Percentiles rank a stretch among this genome's conserved stretches.
Conservation (phyloP, 2,329 filamentous ascomycete species). For the Parasarocladium wereldwijsianum region DNA sequence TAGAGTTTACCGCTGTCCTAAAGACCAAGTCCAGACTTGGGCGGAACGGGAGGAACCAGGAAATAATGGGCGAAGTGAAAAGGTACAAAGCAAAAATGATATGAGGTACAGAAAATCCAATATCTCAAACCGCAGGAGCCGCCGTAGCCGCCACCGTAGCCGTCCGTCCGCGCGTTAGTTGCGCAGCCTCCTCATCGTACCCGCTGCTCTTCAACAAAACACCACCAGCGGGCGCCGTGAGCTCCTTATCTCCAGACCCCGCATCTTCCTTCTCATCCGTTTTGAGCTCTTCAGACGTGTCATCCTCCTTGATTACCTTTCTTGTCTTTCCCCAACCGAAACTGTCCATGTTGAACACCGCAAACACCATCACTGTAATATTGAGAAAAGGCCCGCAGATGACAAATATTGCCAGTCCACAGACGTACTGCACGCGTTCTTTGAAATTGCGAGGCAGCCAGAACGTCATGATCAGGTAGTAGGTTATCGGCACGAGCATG, state of each 20-base stretch:
- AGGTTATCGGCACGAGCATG: constrained; percentile 11
- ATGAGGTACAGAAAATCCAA: too few relatives aligned
- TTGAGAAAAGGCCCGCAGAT: constrained; percentile 12
- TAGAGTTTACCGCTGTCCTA: too few relatives aligned
- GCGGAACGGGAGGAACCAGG: too few relatives aligned
- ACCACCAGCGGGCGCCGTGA: neutral
- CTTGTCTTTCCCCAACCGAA: constrained; percentile 15
- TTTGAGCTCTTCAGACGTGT: neutral
- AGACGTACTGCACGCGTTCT: constrained; percentile 10
- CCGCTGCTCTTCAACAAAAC: neutral
- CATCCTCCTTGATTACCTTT: constrained; percentile 7
- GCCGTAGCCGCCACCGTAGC: neutral
- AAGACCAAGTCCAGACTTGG: too few relatives aligned
- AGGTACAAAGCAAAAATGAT: too few relatives aligned
- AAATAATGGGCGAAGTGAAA: too few relatives aligned
- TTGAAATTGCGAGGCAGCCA: constrained; percentile 11
- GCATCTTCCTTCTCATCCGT: constrained; percentile 4
- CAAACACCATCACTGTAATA: constrained; percentile 12
- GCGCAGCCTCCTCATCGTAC: constrained; percentile 3
- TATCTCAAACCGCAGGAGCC: neutral
- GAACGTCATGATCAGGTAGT: constrained; percentile 11
- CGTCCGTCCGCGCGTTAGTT: neutral
- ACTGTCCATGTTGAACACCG: constrained; percentile 13
- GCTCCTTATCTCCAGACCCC: neutral
- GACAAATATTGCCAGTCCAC: constrained; percentile 10